Evolutionary conservation across 768 basidiomycete species (phyloP).

Genomic region (Serendipita vermifera): DNA sequence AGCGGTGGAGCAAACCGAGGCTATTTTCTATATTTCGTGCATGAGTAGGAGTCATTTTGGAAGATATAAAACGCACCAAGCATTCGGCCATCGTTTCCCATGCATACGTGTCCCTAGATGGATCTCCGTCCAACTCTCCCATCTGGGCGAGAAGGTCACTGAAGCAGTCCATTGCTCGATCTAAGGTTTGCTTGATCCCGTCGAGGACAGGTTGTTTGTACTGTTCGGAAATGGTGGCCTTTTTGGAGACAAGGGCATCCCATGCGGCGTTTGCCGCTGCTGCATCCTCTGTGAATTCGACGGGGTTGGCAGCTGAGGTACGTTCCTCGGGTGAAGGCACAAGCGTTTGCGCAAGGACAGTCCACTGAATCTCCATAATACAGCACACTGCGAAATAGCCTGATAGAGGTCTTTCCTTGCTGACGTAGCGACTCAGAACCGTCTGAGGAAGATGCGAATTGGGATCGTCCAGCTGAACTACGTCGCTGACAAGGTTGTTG

Average conservation of each 20-base stretch:
- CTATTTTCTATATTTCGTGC: conserved; percentile 53
- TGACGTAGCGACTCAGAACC: conserved; percentile 49
- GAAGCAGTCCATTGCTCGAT: conserved; percentile 61
- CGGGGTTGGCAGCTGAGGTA: conserved; percentile 14
- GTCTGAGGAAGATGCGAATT: conserved; percentile 19
- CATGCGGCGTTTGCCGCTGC: conserved; percentile 77
- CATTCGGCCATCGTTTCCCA: conserved; percentile 91
- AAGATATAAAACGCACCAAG: conserved; percentile 38
- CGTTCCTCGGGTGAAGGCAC: conserved; percentile 28
- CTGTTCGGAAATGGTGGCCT: not conserved
- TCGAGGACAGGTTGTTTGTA: conserved; percentile 24
- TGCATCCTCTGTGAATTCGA: conserved; percentile 42
- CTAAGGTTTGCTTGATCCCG: conserved; percentile 36
- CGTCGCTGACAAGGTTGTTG: conserved; percentile 52
- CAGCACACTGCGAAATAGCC: conserved; percentile 88
- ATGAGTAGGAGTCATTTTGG: not conserved
- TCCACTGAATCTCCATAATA: conserved; percentile 75
- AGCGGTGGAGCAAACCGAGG: conserved; percentile 66
- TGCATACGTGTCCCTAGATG: conserved; percentile 72
- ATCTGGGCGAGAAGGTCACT: conserved; percentile 65
- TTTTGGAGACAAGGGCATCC: conserved; percentile 33
- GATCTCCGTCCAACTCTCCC: conserved; percentile 69
- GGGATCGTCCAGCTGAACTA: conserved; percentile 29
- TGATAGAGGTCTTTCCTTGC: conserved; percentile 62
- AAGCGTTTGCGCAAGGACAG: conserved; percentile 60